Evolutionary conservation across 2,329 filamentous ascomycete species (phyloP).

Genomic region (Venturia carpophila): DNA sequence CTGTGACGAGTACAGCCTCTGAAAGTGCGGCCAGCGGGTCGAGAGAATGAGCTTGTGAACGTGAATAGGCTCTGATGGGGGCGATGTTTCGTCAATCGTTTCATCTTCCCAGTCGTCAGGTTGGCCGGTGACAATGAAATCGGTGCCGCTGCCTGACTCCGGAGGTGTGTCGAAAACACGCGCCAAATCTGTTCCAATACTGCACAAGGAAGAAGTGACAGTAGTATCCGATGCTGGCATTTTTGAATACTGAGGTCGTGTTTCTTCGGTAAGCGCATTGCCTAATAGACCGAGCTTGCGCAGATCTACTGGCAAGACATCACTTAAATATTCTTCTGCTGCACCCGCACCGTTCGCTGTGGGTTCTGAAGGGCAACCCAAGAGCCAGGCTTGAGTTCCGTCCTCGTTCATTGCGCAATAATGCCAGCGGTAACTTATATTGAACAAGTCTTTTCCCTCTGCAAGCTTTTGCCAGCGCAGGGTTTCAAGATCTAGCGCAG

Average conservation of each 20-base stretch:
- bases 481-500: conserved; percentile 76
- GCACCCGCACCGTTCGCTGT: conserved; percentile 57
- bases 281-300: conserved; percentile 85
- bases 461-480: conserved; percentile 92
- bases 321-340: conserved; percentile 86
- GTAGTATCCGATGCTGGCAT: conserved; percentile 48
- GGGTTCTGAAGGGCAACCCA: conserved; percentile 79
- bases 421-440: conserved; percentile 89
- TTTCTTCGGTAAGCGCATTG: conserved; percentile 52
- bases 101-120: conserved; percentile 65
- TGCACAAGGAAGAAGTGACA: conserved; percentile 43
- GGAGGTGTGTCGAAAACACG: conserved; percentile 80
- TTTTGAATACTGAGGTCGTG: conserved; percentile 32
- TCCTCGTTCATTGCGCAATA: conserved; percentile 95
- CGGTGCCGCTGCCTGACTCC: conserved; percentile 75
- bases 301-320: conserved; percentile 89
- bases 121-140: conserved; percentile 85
- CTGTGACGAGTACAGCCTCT: conserved; percentile 80
- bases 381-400: conserved; percentile 90
- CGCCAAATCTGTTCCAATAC: conserved; percentile 79
- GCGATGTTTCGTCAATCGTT: conserved; percentile 48
- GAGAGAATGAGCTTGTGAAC: conserved; percentile 93
- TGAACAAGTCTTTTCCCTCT: conserved; percentile 89
- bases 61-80: conserved; percentile 72
- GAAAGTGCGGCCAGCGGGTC: conserved; percentile 94